Evolutionary conservation across 495 filamentous ascomycete species (phyloP).

Genomic region (Staphylotrichum longicolle): DNA sequence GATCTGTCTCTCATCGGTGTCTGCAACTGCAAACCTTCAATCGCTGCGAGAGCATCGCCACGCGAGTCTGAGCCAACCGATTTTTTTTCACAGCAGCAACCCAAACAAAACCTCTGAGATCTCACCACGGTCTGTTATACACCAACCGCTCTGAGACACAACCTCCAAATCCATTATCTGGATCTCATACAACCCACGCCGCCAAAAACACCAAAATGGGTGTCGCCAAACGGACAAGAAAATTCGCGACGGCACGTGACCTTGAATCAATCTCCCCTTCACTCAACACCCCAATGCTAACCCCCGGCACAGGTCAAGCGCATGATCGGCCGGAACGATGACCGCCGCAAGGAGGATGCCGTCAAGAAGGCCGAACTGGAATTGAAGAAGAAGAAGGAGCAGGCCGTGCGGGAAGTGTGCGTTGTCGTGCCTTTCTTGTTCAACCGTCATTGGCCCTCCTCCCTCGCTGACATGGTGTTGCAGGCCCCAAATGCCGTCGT

Average conservation of each 20-base stretch:
- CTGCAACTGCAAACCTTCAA: not conserved
- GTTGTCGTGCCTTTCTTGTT: conserved; percentile 8
- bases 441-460: not conserved
- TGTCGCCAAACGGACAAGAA: conserved; percentile 36
- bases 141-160: no score
- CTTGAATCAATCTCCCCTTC: not conserved
- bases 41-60: conserved; percentile 8
- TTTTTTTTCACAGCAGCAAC: no score
- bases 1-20: not conserved
- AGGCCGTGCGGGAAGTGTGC: conserved; percentile 66
- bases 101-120: no score
- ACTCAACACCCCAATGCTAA: conserved; percentile 16
- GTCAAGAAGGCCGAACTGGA: conserved; percentile 53
- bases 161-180: not conserved
- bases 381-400: conserved; percentile 57
- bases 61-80: not conserved
- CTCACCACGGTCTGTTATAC: no score
- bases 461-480: conserved; percentile 24
- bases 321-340: conserved; percentile 60
- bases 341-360: conserved; percentile 57
- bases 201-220: conserved; percentile 27
- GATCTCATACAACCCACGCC: not conserved
- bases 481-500: conserved; percentile 72
- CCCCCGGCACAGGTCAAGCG: conserved; percentile 53
- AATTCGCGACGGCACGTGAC: conserved; percentile 35